Evolutionary conservation across 148 eudicot genomes (phyloP).

Genomic region (Polygonum maritimum): DNA sequence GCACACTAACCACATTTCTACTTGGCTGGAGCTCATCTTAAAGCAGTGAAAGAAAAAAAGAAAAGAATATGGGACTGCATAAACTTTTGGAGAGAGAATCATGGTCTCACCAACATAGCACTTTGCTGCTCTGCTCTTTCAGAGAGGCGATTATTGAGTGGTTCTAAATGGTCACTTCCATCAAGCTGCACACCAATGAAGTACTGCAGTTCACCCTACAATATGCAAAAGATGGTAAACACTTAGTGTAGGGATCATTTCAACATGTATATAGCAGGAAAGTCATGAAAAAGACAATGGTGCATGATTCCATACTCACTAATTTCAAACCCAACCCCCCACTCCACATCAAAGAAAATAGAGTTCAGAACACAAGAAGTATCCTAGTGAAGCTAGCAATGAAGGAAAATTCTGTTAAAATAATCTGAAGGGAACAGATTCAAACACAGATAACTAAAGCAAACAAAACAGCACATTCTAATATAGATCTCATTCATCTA

Average conservation of each 20-base stretch:
- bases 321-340: too few relatives aligned
- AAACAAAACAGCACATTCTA: neutral
- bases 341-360: neutral
- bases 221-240: conserved; percentile 11
- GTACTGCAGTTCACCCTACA: conserved; percentile 94
- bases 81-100: neutral
- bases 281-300: neutral
- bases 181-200: conserved; percentile 98
- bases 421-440: neutral
- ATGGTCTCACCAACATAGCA: conserved; percentile 61
- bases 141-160: conserved; percentile 81
- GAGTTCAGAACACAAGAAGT: neutral
- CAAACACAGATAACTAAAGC: neutral
- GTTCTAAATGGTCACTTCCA: conserved; percentile 97
- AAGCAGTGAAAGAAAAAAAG: neutral
- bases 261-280: neutral
- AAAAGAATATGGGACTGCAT: neutral
- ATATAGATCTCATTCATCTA: neutral
- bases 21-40: neutral
- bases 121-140: conserved; percentile 74
- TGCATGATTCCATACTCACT: too few relatives aligned
- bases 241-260: neutral
- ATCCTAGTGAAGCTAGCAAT: neutral
- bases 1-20: neutral
- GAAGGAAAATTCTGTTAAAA: neutral